Conservation (phyloP, 1,284 basidiomycete species). For the Gomphus bonarii region DNA sequence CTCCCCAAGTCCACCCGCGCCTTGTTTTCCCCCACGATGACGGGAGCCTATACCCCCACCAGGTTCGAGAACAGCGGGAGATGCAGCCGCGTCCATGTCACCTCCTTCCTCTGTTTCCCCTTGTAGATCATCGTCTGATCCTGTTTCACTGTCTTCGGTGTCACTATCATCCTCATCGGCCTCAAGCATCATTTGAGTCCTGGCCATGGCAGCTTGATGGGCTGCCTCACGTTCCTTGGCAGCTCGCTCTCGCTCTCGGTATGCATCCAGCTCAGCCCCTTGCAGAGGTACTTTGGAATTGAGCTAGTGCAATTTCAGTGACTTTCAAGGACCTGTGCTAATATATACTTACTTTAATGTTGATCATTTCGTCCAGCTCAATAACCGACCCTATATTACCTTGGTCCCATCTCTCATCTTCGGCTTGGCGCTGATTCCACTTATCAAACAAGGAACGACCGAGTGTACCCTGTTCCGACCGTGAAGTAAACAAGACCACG, state of each 20-base stretch:
- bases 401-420: conserved; percentile 74
- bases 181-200: conserved; percentile 84
- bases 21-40: conserved; percentile 22
- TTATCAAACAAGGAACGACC: conserved; percentile 71
- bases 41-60: conserved; percentile 14
- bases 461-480: conserved; percentile 74
- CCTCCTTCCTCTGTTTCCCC: conserved; percentile 67
- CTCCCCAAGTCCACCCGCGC: conserved; percentile 40
- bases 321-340: background rate
- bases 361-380: conserved; percentile 62
- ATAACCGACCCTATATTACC: conserved; percentile 82
- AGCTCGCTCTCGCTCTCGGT: conserved; percentile 68
- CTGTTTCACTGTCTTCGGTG: conserved; percentile 52
- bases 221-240: conserved; percentile 83
- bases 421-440: conserved; percentile 77
- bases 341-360: conserved; percentile 45
- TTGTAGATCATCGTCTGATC: conserved; percentile 39
- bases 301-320: conserved; percentile 39
- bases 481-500: conserved; percentile 72
- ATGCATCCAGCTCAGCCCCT: conserved; percentile 78
- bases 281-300: conserved; percentile 81
- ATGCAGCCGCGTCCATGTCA: conserved; percentile 34
- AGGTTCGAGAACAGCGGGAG: conserved; percentile 17
- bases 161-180: conserved; percentile 69
- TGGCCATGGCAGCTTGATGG: conserved; percentile 74